phyloP scores from a whole-genome alignment of 169 alveolate species.

The Eimeria maxima region DNA sequence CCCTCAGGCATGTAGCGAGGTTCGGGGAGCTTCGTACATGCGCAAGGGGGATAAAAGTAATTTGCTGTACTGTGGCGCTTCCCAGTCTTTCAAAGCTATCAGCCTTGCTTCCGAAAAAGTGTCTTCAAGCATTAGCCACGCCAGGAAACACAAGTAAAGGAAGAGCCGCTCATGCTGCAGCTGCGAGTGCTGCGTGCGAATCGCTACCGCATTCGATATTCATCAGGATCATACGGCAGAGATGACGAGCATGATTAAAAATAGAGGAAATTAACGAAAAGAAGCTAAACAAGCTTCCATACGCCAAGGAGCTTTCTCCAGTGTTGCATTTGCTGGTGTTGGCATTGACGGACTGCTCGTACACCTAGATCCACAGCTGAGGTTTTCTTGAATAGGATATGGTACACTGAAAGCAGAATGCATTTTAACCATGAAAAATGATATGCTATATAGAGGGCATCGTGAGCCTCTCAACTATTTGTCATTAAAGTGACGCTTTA shows the following conservation, averaged over 20 bases:
- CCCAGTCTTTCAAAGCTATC: not conserved
- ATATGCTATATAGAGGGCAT: not conserved
- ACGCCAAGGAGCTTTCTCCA: not conserved
- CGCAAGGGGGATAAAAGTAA: not conserved
- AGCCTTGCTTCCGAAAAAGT: constrained; percentile 11
- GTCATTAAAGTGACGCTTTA: not conserved
- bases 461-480: too few species aligned
- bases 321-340: not conserved
- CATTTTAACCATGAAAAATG: not conserved
- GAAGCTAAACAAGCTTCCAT: not conserved
- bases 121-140: not conserved
- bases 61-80: not conserved
- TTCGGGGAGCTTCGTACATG: not conserved
- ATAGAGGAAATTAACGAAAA: not conserved
- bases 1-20: not conserved
- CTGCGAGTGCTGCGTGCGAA: not conserved
- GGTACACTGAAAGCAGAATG: not conserved
- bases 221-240: not conserved
- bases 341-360: constrained; percentile 23
- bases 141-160: not conserved
- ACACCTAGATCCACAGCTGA: not conserved
- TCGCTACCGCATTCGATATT: not conserved
- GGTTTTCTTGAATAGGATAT: not conserved
- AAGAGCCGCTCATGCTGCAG: not conserved
- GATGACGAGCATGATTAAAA: not conserved